Evolutionary conservation across 306 rosid species (phyloP), one percentile per base, ranked within the genome.

Genomic region (Lathyrus tuberosus): DNA sequence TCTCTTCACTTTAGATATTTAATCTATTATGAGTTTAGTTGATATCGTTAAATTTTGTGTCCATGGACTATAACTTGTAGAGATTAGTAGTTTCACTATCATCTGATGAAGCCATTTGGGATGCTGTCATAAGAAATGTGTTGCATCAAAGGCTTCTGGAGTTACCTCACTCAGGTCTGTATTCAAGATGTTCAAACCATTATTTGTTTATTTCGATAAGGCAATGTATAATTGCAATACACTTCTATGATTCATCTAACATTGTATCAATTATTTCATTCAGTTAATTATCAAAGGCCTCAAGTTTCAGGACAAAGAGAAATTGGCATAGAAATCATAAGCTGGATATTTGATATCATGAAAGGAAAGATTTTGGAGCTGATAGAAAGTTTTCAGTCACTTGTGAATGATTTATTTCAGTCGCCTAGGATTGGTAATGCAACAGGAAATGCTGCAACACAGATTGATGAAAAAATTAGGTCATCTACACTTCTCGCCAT

Each of bases 101-200:
- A 37, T 78, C 87, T 62, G 97, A 91, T 76, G 76, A 77, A 68
- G 86, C 81, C 16, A 48, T 88, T 69, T 91, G 94, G 94, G 75
- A 82, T 76, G 96, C 90, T 47, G 67, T 91, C 57, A 58, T 63
- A 75, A 85, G 67, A 75, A 80, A 86, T 18, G 85, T 79, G 48
- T 18, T 76, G 62, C 80, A 80, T 65, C 85, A 26, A 70, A 82
- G 71, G 70, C 83, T 86, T n/a, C n/a, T n/a, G n/a, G n/a, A n/a
- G n/a, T n/a, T n/a, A n/a, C n/a, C n/a, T n/a, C n/a, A n/a, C n/a
- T n/a, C n/a, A n/a, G n/a, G n/a, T n/a, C n/a, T n/a, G n/a, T n/a
- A n/a, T n/a, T n/a, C n/a, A n/a, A n/a, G n/a, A n/a, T n/a, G n/a
- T n/a, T n/a, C n/a, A n/a, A n/a, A n/a, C n/a, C n/a, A n/a, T n/a